Evolutionary conservation across 768 basidiomycete species (phyloP), one percentile per base, ranked within the genome.

Genomic region (Mycena maculata): DNA sequence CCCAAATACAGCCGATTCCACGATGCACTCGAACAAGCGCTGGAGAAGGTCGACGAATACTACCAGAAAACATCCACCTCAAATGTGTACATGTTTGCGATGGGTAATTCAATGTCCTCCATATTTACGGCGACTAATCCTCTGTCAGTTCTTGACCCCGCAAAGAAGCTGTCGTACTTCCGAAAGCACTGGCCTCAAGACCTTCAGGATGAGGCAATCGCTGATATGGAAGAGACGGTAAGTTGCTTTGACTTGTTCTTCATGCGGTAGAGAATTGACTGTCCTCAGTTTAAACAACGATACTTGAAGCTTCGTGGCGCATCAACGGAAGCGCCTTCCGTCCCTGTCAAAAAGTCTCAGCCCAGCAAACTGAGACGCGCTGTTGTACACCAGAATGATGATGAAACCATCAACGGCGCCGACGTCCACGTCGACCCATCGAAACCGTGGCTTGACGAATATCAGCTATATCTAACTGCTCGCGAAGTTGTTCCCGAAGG

Each of bases 11-110:
- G 20, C 13, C 52, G 50, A 15, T 78, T 77, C 31, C 1, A 38
- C 7, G 9, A 33, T 8, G 72, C 76, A 11, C 63, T 78, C 16
- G 39, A 64, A 7, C 69, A 69, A 12, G 76, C 61, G 4, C 45
- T 65, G 50, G 41, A 4, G 1, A 78, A 78, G 55, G 68, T 78
- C 9, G 60, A 67, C 27, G 70, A 74, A 27, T 75, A 78, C 50
- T 78, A 78, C 56, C 27, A 71, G 20, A 73, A 69, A 47, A 76
- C 74, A 5, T 65, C 74, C 0, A 66, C 66, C n/a, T 78, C 76
- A 0, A 70, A 75, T 64, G 75, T 74, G 7, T 76, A 75, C 57
- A 75, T 74, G 18, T 70, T 78, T 36, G 63, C 69, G 10, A 76
- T 76, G 72, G 45, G 74, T 74, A 67, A 8, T 50, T 12, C 8